These are phyloP conservation scores for Pseudocercospora macadamiae DNA, from an alignment of 2,329 filamentous ascomycete genomes.

Conservation along the genomic window DNA sequence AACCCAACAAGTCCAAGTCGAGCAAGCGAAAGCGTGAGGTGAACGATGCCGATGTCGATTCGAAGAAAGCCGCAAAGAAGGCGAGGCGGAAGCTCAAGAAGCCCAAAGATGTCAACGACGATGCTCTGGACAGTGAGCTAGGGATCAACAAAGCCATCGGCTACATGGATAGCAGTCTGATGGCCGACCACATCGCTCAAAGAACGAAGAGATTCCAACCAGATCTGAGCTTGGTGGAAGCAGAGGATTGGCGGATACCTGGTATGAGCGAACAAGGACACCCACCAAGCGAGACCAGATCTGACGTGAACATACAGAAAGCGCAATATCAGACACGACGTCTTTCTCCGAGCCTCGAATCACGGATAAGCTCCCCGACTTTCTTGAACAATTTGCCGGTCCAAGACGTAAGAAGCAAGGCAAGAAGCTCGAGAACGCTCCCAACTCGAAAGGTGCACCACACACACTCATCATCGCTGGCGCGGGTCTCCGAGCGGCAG, in stretches of 20 bases:
- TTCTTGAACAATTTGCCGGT: conserved; percentile 68
- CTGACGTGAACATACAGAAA: conserved; percentile 54
- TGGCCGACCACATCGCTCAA: conserved; percentile 85
- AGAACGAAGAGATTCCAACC: conserved; percentile 76
- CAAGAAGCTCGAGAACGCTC: conserved; percentile 61
- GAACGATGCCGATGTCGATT: conserved; percentile 38
- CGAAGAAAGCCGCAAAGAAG: conserved; percentile 47
- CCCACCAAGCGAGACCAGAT: neutral
- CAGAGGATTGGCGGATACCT: conserved; percentile 79
- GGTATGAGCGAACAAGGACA: conserved; percentile 54
- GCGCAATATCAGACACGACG: conserved; percentile 77
- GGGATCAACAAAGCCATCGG: conserved; percentile 78
- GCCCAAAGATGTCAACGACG: conserved; percentile 66
- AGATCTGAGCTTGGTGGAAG: conserved; percentile 79
- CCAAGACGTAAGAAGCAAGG: conserved; percentile 31
- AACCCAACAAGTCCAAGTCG: conserved; percentile 31
- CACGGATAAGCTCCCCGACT: conserved; percentile 74
- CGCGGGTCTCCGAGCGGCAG: conserved; percentile 82
- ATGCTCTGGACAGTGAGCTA: conserved; percentile 49
- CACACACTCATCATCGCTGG: conserved; percentile 89
- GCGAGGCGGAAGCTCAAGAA: conserved; percentile 66
- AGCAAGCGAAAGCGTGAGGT: conserved; percentile 47
- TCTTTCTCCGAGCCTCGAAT: conserved; percentile 69
- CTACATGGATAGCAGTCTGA: conserved; percentile 77
- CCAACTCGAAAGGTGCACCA: conserved; percentile 62